phyloP scores from a whole-genome alignment of 148 eudicot genomes.

The Camellia granthamiana region DNA sequence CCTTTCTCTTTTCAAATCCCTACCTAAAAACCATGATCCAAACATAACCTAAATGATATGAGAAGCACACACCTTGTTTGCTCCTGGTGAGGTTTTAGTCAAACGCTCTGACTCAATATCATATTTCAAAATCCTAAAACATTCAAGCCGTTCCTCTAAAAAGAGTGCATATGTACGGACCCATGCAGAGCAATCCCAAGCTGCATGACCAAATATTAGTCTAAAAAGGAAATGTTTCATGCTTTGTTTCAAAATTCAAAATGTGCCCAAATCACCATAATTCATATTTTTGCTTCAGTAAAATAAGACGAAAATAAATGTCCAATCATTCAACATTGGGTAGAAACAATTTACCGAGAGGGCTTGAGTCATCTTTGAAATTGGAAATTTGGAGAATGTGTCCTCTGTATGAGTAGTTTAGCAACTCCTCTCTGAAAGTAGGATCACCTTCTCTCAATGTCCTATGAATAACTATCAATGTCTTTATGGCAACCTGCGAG shows the following conservation, averaged over 20 bases:
- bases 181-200: slow-evolving; percentile 99
- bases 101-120: slow-evolving; percentile 81
- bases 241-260: neutral
- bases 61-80: slow-evolving; percentile 54
- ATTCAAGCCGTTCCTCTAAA: slow-evolving; percentile 92
- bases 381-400: slow-evolving; percentile 74
- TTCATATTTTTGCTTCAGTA: neutral
- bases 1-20: too few relatives aligned
- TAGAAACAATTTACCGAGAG: slow-evolving; percentile 55
- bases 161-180: slow-evolving; percentile 86
- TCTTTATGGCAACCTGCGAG: slow-evolving; percentile 83
- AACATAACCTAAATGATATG: neutral
- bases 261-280: neutral
- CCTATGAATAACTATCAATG: slow-evolving; percentile 86
- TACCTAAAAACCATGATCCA: too few relatives aligned
- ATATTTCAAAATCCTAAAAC: slow-evolving; percentile 69
- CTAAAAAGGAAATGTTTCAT: neutral
- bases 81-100: slow-evolving; percentile 63
- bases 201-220: slow-evolving; percentile 29
- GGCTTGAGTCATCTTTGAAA: slow-evolving; percentile 95
- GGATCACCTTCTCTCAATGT: slow-evolving; percentile 92
- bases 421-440: slow-evolving; percentile 83
- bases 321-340: neutral
- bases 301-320: neutral
- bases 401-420: slow-evolving; percentile 72